Conservation (phyloP, 2,329 filamentous ascomycete genomes). For the Fusarium secorum region DNA sequence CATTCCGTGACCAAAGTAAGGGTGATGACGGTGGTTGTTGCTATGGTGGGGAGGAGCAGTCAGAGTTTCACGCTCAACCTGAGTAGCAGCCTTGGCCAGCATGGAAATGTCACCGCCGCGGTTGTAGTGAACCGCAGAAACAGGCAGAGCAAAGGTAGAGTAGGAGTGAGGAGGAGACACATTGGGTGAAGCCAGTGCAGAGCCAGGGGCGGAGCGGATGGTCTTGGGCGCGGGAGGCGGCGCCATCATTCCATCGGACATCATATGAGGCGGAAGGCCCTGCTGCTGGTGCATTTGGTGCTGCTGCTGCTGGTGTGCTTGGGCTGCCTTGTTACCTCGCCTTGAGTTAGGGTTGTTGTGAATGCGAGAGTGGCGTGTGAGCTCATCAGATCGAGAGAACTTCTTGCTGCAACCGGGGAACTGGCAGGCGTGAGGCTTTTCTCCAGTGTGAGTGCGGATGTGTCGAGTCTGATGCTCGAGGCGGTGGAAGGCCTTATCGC, state of each 20-base stretch:
- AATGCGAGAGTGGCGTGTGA: conserved; percentile 96
- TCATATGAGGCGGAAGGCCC: conserved; percentile 54
- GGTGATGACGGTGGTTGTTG: conserved; percentile 59
- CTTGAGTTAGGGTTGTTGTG: conserved; percentile 99
- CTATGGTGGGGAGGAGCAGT: conserved; percentile 52
- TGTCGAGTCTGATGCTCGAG: conserved; percentile 92
- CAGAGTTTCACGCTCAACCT: conserved; percentile 67
- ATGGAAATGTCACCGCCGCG: conserved; percentile 65
- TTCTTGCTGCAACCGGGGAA: conserved; percentile 97
- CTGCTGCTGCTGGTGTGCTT: conserved; percentile 52
- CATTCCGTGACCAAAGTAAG: conserved; percentile 59
- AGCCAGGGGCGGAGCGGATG: conserved; percentile 87
- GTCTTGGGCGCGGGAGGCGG: conserved; percentile 78
- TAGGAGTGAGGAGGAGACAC: conserved; percentile 94
- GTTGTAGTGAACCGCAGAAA: conserved; percentile 59
- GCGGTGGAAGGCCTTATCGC: conserved; percentile 98
- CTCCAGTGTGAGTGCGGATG: conserved; percentile 95
- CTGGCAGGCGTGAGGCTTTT: conserved; percentile 96
- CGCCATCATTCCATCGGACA: conserved; percentile 75
- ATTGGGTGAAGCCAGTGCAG: conserved; percentile 89
- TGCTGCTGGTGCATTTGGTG: conserved; percentile 50
- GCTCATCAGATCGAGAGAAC: conserved; percentile 94
- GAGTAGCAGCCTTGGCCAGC: conserved; percentile 67
- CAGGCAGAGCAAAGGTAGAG: conserved; percentile 69
- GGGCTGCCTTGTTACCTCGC: conserved; percentile 80